Base-by-base conservation (phyloP, 129 eudicot species). In the Artemisia tridentata region DNA sequence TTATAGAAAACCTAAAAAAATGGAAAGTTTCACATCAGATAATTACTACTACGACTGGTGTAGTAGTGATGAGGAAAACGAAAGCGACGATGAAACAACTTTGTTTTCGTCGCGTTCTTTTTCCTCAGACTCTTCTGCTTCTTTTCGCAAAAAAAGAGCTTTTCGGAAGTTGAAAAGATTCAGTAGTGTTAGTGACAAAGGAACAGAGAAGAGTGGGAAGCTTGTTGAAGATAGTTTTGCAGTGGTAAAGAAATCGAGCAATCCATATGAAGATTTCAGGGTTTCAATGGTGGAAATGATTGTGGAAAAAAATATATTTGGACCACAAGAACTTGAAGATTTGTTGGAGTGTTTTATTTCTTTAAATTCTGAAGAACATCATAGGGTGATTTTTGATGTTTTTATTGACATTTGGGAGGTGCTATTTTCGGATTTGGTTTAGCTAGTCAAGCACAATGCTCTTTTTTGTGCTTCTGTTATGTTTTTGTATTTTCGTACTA, bases 261-360 rank as follows among this genome's bases (percentile, higher is more conserved):
- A 91, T 69, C 96, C 98, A 9, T 77, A 91, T 74, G 80, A 64
- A 38, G 98, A 91, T 83, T 91, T 91, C 51, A 82, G 87, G 83
- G 75, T 76, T 11, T 91, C 98, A 53, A 91, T 91, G 98, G 91
- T 88, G 83, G 93, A 91, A 59, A 91, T 91, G 98, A 91, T 88
- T n/a, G 75, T 88, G 3, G 96, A 91, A 79, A 86, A 72, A 68
- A 87, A 82, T 76, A 88, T 91, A 0, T 88, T 84, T 55, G 83
- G 86, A 2, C 84, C 78, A 0, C 73, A 84, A 15, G 96, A 91
- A 12, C 80, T 91, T 64, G 87, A 88, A 43, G 65, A 88, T 2
- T 57, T 91, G 80, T 69, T 91, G 80, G 81, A 79, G 55, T 79
- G 88, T 45, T 91, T 88, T 80, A 61, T 91, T 20, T 72, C 79